Evolutionary conservation across 495 filamentous ascomycete species (phyloP).

Genomic region (Daldinia childiae): DNA sequence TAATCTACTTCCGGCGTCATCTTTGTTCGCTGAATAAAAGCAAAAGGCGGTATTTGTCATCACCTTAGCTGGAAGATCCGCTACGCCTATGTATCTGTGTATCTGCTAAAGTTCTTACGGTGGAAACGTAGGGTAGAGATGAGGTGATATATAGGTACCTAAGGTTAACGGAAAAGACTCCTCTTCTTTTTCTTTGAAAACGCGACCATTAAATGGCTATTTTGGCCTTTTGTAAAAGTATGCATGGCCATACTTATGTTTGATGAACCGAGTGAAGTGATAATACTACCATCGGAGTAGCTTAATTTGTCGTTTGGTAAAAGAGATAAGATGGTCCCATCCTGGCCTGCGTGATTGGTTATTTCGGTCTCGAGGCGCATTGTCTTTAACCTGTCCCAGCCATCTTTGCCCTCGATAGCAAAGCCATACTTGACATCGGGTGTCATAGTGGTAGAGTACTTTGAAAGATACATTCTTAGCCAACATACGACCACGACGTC

Average conservation of each 20-base stretch:
- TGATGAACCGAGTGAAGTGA: slow-evolving; percentile 7
- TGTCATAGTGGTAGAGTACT: neutral
- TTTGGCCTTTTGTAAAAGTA: slow-evolving; percentile 1
- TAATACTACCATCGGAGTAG: neutral
- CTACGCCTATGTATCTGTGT: too few species aligned
- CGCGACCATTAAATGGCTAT: slow-evolving; percentile 10
- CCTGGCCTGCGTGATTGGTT: slow-evolving; percentile 13
- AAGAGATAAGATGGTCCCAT: slow-evolving; percentile 12
- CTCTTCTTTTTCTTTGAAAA: slow-evolving; percentile 5
- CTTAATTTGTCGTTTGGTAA: slow-evolving; percentile 8
- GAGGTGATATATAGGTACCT: neutral
- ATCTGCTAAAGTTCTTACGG: neutral
- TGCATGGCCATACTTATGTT: slow-evolving; percentile 12
- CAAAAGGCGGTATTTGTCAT: slow-evolving; percentile 17
- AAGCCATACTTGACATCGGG: slow-evolving; percentile 4
- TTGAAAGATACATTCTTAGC: slow-evolving; percentile 2
- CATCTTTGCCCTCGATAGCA: slow-evolving; percentile 7
- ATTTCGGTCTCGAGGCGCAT: slow-evolving; percentile 11
- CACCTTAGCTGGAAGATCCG: slow-evolving; percentile 6
- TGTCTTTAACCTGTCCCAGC: slow-evolving; percentile 18
- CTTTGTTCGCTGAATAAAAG: slow-evolving; percentile 24
- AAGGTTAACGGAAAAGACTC: neutral
- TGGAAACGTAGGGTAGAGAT: slow-evolving; percentile 16
- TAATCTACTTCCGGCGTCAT: neutral
- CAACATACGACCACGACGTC: slow-evolving; percentile 17